Percentiles rank a stretch among this genome's conserved stretches.
These are phyloP conservation scores for Gaultheria prostrata DNA, from an alignment of 148 eudicot species.

Conservation along the genomic window DNA sequence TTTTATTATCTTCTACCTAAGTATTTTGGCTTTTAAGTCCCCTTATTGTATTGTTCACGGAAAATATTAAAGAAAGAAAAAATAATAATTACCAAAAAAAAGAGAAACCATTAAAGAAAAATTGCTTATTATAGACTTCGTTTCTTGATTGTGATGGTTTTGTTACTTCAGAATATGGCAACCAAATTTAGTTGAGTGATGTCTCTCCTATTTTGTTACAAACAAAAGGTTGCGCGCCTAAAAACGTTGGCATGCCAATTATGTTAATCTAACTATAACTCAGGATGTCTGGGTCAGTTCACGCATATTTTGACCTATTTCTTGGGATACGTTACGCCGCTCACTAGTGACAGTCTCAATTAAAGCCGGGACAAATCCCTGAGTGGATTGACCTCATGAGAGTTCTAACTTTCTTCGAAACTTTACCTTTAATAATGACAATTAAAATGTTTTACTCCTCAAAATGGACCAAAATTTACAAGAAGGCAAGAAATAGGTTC, in stretches of 20 bases:
- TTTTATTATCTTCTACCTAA: background rate
- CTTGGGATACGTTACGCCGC: background rate
- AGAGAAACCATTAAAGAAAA: too few species aligned
- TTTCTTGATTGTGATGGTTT: background rate
- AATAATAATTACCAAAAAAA: too few species aligned
- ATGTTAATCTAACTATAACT: background rate
- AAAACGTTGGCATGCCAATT: background rate
- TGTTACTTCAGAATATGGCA: slow-evolving; percentile 3
- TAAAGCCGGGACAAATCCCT: too few species aligned
- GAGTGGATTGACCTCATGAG: too few species aligned
- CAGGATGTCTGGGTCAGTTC: background rate
- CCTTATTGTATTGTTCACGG: background rate
- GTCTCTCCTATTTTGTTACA: background rate
- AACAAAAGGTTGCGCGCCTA: background rate
- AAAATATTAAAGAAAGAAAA: background rate
- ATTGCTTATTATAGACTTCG: background rate
- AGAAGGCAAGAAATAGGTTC: background rate
- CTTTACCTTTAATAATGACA: background rate
- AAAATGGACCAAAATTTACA: background rate
- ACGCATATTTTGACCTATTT: background rate
- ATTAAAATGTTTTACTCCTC: background rate
- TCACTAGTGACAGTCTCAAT: too few species aligned
- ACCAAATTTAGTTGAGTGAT: background rate
- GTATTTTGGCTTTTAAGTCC: background rate
- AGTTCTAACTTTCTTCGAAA: too few species aligned